Base-by-base conservation (phyloP, 768 basidiomycete genomes). In the Mycena venus region DNA sequence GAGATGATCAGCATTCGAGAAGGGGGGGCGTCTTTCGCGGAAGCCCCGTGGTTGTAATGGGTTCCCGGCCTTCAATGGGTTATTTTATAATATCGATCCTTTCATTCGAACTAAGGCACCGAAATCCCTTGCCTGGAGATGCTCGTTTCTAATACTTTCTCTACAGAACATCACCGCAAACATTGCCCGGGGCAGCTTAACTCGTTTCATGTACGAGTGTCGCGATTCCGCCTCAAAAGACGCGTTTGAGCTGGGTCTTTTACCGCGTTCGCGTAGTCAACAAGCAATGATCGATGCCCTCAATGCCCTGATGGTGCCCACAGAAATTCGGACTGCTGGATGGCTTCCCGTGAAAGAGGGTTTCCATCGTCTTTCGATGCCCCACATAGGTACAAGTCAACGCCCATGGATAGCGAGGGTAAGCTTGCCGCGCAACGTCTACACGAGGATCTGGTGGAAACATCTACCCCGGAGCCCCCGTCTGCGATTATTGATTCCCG, bases 81-180 rank as follows among this genome's bases (percentile, higher is more conserved):
- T 72, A 81, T 47, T 80, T 78, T 68, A 68, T 55, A 82, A 87
- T 49, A 79, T 80, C 29, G 87, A 88, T 76, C 88, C 88, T 0
- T 88, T 88, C 77, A 81, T 87, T 58, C 78, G 71, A 23, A 78
- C 71, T 38, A 87, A 85, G 84, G 87, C 86, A 59, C 44, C 72
- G 9, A 40, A 42, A 23, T n/a, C 56, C 21, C 17, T 51, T 15
- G 6, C 17, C 27, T 55, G 17, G 27, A 21, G 2, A 23, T 19
- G 19, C 23, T 51, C 17, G 11, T 60, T 56, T 11, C 12, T 55
- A 17, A 67, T 36, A 14, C n/a, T 38, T 12, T 53, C 17, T 49
- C 23, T 19, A 31, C 49, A 80, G 79, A 80, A 80, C 38, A 31
- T 80, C 7, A 74, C 79, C 9, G 36, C 7, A 25, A 67, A 53